Conservation (phyloP, 2,329 filamentous ascomycete species). For the Diplodia scrobiculata region DNA sequence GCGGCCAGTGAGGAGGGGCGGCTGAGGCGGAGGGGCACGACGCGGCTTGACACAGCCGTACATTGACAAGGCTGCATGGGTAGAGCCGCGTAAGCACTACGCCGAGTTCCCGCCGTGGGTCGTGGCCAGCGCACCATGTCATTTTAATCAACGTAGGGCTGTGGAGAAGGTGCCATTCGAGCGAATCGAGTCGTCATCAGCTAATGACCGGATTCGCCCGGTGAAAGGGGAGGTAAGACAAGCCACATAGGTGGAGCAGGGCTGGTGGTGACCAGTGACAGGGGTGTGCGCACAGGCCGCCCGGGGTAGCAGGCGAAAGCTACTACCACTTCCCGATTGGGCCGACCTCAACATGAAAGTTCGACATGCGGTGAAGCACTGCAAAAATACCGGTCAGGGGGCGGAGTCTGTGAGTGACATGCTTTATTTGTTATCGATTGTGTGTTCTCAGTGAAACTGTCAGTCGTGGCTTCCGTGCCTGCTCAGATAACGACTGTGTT, state of each 20-base stretch:
- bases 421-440: constrained; percentile 6
- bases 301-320: constrained; percentile 14
- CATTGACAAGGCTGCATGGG: constrained; percentile 14
- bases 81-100: constrained; percentile 28
- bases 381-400: neutral
- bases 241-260: neutral
- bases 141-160: constrained; percentile 25
- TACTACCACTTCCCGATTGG: neutral
- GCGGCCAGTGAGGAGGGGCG: neutral
- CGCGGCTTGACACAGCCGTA: constrained; percentile 7
- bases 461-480: neutral
- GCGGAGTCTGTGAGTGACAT: neutral
- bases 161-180: constrained; percentile 21
- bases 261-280: neutral
- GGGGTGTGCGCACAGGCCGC: constrained; percentile 2
- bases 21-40: constrained; percentile 2
- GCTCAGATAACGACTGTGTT: neutral
- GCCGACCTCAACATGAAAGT: neutral
- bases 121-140: constrained; percentile 3
- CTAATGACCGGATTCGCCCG: neutral
- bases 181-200: constrained; percentile 19
- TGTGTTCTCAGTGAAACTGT: neutral
- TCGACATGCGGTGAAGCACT: constrained; percentile 1
- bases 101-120: constrained; percentile 17
- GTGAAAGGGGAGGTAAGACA: constrained; percentile 15